Base-by-base conservation (phyloP, 352 stramenopile species). In the Peronospora belbahrii region DNA sequence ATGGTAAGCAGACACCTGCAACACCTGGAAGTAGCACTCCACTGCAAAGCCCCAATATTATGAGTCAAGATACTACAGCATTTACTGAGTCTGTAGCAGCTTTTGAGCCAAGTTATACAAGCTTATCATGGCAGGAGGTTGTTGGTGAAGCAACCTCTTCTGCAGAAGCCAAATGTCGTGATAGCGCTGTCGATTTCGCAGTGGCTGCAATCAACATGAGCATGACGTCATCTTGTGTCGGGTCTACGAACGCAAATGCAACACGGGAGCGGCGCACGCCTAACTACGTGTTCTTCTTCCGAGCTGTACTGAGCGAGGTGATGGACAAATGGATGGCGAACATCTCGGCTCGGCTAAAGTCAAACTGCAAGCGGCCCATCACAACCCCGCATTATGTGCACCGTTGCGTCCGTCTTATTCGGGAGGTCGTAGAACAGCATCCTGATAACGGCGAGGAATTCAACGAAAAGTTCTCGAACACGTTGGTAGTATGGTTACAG, bases 261-360 rank as follows among this genome's bases (percentile, higher is more conserved):
- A 91, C 74, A 15, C 70, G 77, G 45, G 76, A 88, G 52, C 70
- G 80, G 28, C 67, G 74, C 22, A 87, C 73, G 9, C 80, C 80
- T 40, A 91, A 88, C 57, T 91, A 91, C 56, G 67, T 91, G 17
- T 94, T 94, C 51, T 84, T 94, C 38, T 72, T 94, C 13, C 68
- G 83, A 36, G 83, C 78, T 15, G 65, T 92, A 19, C 57, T 94
- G 25, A 89, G 67, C 37, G 83, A 94, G 50, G 73, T 78, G 3
- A 91, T 94, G 83, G 80, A 94, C 59, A 94, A 94, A 50, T 94
- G 83, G 83, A 87, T 91, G 75, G 75, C 77, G 13, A 87, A 80
- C 31, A 68, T 89, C 7, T 72, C 63, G 3, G 59, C 69, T 18
- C 62, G 76, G 2, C 61, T 72, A 15, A 88, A 88, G 38, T 71